phyloP scores from a whole-genome alignment of 2,329 filamentous ascomycete genomes.

The Fusarium hostae region DNA sequence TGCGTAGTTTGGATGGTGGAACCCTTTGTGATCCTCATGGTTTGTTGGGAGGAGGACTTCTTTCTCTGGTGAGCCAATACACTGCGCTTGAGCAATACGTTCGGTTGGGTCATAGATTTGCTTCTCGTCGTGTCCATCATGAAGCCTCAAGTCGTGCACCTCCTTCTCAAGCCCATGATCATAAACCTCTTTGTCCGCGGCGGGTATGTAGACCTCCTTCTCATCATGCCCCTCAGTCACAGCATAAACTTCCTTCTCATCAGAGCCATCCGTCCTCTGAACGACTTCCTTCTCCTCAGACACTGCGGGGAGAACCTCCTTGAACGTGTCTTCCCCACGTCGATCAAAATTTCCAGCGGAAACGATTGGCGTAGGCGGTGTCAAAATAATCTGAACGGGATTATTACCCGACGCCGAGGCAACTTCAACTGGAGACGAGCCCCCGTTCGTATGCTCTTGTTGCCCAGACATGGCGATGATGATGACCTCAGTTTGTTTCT shows the following conservation, averaged over 20 bases:
- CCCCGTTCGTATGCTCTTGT: neutral
- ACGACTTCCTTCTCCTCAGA: slow-evolving; percentile 30
- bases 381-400: slow-evolving; percentile 31
- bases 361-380: slow-evolving; percentile 30
- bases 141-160: neutral
- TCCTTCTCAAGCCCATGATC: neutral
- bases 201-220: slow-evolving; percentile 9
- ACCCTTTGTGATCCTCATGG: neutral
- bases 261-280: neutral
- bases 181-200: slow-evolving; percentile 13
- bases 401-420: neutral
- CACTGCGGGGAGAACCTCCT: slow-evolving; percentile 19
- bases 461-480: slow-evolving; percentile 6
- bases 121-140: slow-evolving; percentile 13
- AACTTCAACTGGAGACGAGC: neutral
- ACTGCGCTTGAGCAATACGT: neutral
- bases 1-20: neutral
- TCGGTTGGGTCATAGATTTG: neutral
- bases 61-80: neutral
- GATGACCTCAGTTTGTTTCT: neutral
- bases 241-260: slow-evolving; percentile 10
- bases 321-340: slow-evolving; percentile 17
- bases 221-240: neutral
- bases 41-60: neutral
- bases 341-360: neutral